Base-by-base conservation (phyloP, 176 grass and related monocot genomes). In the Tuctoria greenei region DNA sequence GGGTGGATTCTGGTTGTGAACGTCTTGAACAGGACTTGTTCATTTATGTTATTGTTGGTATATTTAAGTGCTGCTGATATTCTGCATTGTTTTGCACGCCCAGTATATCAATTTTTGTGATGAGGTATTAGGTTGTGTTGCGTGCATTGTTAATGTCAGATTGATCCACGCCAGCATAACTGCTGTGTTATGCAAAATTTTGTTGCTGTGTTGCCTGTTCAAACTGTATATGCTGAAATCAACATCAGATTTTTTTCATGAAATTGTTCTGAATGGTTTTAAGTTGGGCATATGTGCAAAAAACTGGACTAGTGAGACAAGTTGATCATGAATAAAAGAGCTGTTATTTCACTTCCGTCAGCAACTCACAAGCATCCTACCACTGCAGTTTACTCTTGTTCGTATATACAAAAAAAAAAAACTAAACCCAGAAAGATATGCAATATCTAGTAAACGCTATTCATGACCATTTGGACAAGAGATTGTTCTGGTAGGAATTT, bases 1-100 rank as follows among this genome's bases (percentile, higher is more conserved):
- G 12, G 43, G 51, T 87, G 74, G 61, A 64, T 81, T 70, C 10
- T 82, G 64, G 41, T 39, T 61, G 35, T 66, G 43, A 66, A 69
- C 72, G 62, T 83, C 71, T 72, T 81, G 80, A 89, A 89, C 72
- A 71, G 49, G 67, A 80, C 36, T 59, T 79, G 14, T 73, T 36
- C 20, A 58, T 84, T 78, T 71, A 73, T 86, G 61, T 74, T 61
- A 55, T 51, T 20, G 7, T 41, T 49, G 66, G 67, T 79, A 61
- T 62, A 78, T 49, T 79, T 24, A 23, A 40, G 41, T 86, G 16
- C 8, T 81, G 71, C 16, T 55, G 38, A 51, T 81, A 56, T 56
- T 23, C 2, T 56, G 52, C 52, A 52, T n/a, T 52, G 52, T 24
- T 56, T 54, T 56, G 40, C 27, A n/a, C 38, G 27, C 15, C 7